Percentiles rank a stretch among this genome's conserved stretches.
Conservation (phyloP, 345 rosid genomes). For the Syzygium oleosum region DNA sequence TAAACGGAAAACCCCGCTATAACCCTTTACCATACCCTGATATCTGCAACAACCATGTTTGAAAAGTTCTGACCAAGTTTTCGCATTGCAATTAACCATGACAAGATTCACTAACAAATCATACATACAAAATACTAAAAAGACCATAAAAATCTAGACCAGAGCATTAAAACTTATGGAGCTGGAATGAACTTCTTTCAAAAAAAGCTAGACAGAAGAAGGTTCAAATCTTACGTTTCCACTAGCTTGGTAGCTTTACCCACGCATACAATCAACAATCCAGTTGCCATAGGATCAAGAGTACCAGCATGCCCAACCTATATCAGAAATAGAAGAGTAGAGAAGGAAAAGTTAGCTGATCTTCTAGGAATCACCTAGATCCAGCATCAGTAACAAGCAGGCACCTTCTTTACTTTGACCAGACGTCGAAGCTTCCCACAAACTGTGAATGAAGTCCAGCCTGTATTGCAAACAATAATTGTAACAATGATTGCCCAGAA, state of each 20-base stretch:
- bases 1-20: constrained; percentile 86
- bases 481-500: not conserved
- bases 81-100: not conserved
- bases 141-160: not conserved
- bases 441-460: constrained; percentile 97
- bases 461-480: constrained; percentile 17
- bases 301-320: constrained; percentile 99
- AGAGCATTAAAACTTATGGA: no score
- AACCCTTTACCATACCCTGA: constrained; percentile 89
- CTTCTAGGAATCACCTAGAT: not conserved
- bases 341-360: not conserved
- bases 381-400: not conserved
- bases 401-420: constrained; percentile 88
- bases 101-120: not conserved
- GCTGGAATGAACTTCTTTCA: not conserved
- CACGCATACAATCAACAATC: constrained; percentile 79
- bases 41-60: constrained; percentile 37
- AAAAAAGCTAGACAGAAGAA: not conserved
- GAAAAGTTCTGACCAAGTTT: not conserved
- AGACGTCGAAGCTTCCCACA: constrained; percentile 93
- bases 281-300: constrained; percentile 99
- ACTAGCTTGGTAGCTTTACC: constrained; percentile 92
- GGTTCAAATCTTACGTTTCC: constrained; percentile 45
- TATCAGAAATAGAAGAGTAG: constrained; percentile 1
- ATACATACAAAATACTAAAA: not conserved